A percentile compares a stretch with the other conserved stretches of the same genome.
These are phyloP conservation scores for Ammopiptanthus mongolicus DNA, from an alignment of 306 rosid species.

Conservation along the genomic window DNA sequence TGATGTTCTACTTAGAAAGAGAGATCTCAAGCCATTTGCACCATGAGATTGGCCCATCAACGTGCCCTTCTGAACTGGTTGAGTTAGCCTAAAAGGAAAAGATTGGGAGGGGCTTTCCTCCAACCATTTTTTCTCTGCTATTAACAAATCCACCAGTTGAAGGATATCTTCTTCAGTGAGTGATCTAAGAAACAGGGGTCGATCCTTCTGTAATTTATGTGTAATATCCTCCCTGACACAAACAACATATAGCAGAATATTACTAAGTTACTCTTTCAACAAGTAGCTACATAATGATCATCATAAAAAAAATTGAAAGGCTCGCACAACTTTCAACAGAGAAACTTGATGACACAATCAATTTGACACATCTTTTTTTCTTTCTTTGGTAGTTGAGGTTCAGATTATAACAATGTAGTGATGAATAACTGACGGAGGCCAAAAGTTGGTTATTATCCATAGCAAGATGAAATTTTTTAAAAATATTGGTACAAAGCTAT, in stretches of 20 bases:
- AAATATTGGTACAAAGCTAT: not conserved
- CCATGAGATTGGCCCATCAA: conserved; percentile 13
- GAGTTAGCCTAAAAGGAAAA: conserved; percentile 52
- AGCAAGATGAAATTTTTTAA: not conserved
- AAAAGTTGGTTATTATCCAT: not conserved
- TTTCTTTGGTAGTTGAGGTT: not conserved
- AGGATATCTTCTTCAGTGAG: conserved; percentile 39
- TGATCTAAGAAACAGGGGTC: conserved; percentile 46
- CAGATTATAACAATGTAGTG: not conserved
- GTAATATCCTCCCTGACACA: conserved; percentile 63
- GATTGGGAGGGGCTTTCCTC: conserved; percentile 51
- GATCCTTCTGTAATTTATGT: conserved; percentile 45
- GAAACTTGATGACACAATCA: not conserved
- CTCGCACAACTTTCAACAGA: not conserved
- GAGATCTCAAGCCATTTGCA: conserved; percentile 51
- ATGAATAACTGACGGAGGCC: not conserved
- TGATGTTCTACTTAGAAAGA: conserved; percentile 29
- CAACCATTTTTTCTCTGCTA: conserved; percentile 74
- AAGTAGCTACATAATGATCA: not conserved
- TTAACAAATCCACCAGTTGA: conserved; percentile 58
- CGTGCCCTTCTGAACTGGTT: conserved; percentile 21
- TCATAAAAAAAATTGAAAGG: not conserved
- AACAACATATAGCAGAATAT: conserved; percentile 9
- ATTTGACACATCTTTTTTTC: not conserved
- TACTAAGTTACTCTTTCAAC: conserved; percentile 9